Evolutionary conservation across 495 filamentous ascomycete species (phyloP).

Genomic region (Astrocystis sublimbata): DNA sequence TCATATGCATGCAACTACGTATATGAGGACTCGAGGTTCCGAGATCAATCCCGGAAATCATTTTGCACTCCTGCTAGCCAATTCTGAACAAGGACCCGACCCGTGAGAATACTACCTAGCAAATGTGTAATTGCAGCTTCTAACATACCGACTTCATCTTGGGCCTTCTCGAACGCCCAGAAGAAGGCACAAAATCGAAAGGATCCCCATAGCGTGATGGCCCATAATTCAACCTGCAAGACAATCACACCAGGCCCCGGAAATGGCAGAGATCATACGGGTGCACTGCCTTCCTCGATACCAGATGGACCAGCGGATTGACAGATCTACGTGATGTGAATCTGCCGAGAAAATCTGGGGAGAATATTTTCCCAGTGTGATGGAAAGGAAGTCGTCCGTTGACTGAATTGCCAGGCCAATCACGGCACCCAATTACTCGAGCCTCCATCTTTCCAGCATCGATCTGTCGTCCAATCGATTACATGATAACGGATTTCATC

Average conservation of each 20-base stretch:
- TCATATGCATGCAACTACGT: not conserved
- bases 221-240: not conserved
- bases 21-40: slow-evolving; percentile 9
- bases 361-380: not conserved
- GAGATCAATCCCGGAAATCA: not conserved
- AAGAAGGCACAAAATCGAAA: not conserved
- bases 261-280: not conserved
- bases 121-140: not conserved
- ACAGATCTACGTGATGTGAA: not conserved
- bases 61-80: not conserved
- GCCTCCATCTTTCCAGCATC: not conserved
- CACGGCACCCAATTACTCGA: too few species aligned
- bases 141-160: not conserved
- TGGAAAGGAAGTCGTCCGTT: not conserved
- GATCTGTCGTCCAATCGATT: not conserved
- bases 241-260: not conserved
- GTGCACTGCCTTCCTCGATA: not conserved
- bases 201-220: not conserved
- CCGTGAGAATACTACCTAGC: not conserved
- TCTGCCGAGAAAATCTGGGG: not conserved
- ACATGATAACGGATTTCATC: not conserved
- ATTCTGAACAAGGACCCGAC: not conserved
- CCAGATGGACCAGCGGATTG: not conserved
- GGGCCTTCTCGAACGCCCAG: not conserved
- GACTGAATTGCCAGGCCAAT: not conserved